Conservation (phyloP, 2,329 filamentous ascomycete genomes). For the Ustilaginoidea virens region DNA sequence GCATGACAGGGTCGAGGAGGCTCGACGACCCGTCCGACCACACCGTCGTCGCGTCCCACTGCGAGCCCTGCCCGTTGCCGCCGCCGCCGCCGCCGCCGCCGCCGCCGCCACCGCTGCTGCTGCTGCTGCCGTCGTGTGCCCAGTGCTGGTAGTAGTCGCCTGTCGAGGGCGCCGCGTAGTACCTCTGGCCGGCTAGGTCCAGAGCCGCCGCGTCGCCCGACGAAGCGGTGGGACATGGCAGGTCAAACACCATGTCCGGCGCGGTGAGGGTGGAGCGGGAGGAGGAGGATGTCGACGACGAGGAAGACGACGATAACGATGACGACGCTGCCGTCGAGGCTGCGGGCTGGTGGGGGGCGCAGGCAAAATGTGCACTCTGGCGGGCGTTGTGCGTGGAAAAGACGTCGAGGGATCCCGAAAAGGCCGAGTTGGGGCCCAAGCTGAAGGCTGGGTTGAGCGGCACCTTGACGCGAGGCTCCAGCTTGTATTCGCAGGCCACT, state of each 20-base stretch:
- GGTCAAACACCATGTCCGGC: conserved; percentile 3
- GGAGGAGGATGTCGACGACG: not conserved
- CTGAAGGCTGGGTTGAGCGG: conserved; percentile 6
- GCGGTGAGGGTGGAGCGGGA: not conserved
- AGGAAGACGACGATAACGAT: not conserved
- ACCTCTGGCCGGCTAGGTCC: conserved; percentile 1
- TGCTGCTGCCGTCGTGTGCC: conserved; percentile 1
- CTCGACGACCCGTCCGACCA: conserved; percentile 5
- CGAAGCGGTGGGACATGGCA: conserved; percentile 1
- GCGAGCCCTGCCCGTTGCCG: conserved; percentile 1
- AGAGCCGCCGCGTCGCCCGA: conserved; percentile 1
- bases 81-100: not conserved
- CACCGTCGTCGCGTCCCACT: conserved; percentile 5
- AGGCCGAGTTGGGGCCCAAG: conserved; percentile 3
- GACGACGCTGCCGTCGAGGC: not conserved
- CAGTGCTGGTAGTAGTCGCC: conserved; percentile 4
- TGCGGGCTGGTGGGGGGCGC: not conserved
- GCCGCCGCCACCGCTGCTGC: not conserved
- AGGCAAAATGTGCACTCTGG: not conserved
- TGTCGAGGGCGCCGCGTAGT: not conserved
- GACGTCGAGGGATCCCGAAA: conserved; percentile 4
- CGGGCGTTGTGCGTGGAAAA: conserved; percentile 2
- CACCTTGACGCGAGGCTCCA: conserved; percentile 6
- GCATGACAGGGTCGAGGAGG: conserved; percentile 3
- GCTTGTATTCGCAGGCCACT: conserved; percentile 5